Evolutionary conservation across 2,329 filamentous ascomycete species (phyloP), one percentile per base, ranked within the genome.

Genomic region (Arthrobotrys sinensis): DNA sequence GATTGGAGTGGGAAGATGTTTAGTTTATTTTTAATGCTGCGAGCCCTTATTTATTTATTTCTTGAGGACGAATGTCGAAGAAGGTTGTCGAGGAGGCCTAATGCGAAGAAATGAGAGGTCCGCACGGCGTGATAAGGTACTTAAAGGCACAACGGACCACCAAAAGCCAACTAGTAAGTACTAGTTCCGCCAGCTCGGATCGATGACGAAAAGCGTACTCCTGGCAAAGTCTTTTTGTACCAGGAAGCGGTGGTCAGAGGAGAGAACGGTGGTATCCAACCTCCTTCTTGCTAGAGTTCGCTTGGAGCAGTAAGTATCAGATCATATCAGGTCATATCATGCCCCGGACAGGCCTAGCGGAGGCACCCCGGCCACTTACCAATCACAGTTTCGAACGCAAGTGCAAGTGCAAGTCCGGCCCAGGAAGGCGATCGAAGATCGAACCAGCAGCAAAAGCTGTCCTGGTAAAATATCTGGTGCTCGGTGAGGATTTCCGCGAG

Each of bases 301-400:
- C 60, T 52, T 62, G 48, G 67, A 68, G 52, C 21, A 63, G 73
- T 77, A 71, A 77, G 75, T 78, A 78, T 78, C 75, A 72, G 66
- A 69, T 72, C 70, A 75, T 75, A 75, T 75, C 70, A 65, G 46
- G 70, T 68, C 66, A 71, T 78, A 77, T 77, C 72, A 57, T 52
- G 60, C 57, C 72, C 72, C 43, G 57, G 45, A 50, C 19, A 38
- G 66, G 60, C 50, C 36, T 71, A 72, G 75, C 43, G 40, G 43
- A 36, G 48, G 69, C n/a, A 48, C 50, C 75, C 66, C 53, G 66
- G 43, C 50, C 50, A 75, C 62, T 67, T 72, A 71, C 73, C 73
- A 77, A 77, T 77, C 73, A 77, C 21, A 77, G 66, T 36, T 38
- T 48, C 24, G 46, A 48, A 16, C 1, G 40, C 7, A 45, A 28